Conservation (phyloP, 805 yeast genomes). For the Myxozyma melibiosi region DNA sequence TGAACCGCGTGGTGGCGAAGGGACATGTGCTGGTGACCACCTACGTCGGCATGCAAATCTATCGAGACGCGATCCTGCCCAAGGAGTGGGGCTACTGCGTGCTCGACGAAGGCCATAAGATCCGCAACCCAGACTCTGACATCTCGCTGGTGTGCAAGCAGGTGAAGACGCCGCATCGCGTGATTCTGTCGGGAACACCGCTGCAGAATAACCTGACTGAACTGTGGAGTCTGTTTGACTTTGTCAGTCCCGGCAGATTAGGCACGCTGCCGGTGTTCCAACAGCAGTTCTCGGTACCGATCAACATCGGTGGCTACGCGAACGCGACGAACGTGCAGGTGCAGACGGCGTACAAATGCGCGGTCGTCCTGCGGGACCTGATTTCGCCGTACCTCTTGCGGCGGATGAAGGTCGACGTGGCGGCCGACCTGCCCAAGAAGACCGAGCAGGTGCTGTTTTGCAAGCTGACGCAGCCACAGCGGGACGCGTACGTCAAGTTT, state of each 20-base stretch:
- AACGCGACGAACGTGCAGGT: constrained; percentile 95
- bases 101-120: constrained; percentile 95
- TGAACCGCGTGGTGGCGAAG: constrained; percentile 28
- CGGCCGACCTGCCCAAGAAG: constrained; percentile 89
- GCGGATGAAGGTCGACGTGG: constrained; percentile 90
- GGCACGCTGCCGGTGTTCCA: constrained; percentile 96
- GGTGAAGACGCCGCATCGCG: constrained; percentile 76
- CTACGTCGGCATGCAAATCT: constrained; percentile 79
- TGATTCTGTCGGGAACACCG: constrained; percentile 94
- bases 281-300: constrained; percentile 87
- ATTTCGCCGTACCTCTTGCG: constrained; percentile 87
- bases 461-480: constrained; percentile 74
- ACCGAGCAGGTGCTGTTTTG: constrained; percentile 94
- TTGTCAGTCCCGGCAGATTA: constrained; percentile 88
- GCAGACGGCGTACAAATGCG: constrained; percentile 94
- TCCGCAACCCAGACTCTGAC: constrained; percentile 89
- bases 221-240: constrained; percentile 93
- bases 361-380: constrained; percentile 82
- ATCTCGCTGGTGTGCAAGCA: constrained; percentile 85
- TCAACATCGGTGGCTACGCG: constrained; percentile 96
- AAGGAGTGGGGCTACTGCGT: constrained; percentile 87
- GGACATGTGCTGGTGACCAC: constrained; percentile 92
- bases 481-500: constrained; percentile 71
- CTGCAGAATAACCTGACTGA: constrained; percentile 91
- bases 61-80: constrained; percentile 63